Percentiles rank a stretch among this genome's conserved stretches.
phyloP scores from a whole-genome alignment of 2,329 filamentous ascomycete species.

The Teratosphaeria nubilosa region DNA sequence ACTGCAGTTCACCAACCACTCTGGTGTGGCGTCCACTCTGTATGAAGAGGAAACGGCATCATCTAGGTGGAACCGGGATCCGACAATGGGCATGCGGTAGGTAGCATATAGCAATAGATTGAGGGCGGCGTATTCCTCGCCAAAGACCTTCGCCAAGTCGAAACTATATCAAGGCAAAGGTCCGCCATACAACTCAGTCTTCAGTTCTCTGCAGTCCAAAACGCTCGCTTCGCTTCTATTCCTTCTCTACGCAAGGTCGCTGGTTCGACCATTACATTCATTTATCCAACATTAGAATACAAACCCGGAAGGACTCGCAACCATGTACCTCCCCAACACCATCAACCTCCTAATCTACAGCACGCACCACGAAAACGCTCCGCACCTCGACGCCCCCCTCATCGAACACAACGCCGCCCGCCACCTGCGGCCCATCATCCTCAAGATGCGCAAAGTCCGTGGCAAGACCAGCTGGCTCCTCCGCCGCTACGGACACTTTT shows the following conservation, averaged over 20 bases:
- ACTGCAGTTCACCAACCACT: not conserved
- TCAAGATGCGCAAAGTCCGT: constrained; percentile 1
- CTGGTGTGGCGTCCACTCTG: not conserved
- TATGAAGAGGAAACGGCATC: not conserved
- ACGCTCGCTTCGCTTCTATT: not conserved
- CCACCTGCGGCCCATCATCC: not conserved
- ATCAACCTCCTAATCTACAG: not conserved
- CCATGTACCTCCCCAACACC: not conserved
- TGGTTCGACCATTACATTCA: not conserved
- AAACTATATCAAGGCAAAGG: not conserved
- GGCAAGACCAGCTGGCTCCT: not conserved
- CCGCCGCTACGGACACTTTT: not conserved
- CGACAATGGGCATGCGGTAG: not conserved
- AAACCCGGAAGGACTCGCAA: not conserved
- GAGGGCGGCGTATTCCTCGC: not conserved
- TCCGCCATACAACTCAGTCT: not conserved
- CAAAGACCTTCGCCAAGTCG: not conserved
- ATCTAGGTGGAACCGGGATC: not conserved
- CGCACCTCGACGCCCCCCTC: not conserved
- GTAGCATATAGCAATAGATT: not conserved
- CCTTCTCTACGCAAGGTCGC: not conserved
- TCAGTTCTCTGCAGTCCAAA: not conserved
- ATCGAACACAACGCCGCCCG: not conserved
- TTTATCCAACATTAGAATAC: not conserved
- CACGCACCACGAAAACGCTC: not conserved